Conservation (phyloP, 163 green algal genomes). For the Coccomyxa subellipsoidea region DNA sequence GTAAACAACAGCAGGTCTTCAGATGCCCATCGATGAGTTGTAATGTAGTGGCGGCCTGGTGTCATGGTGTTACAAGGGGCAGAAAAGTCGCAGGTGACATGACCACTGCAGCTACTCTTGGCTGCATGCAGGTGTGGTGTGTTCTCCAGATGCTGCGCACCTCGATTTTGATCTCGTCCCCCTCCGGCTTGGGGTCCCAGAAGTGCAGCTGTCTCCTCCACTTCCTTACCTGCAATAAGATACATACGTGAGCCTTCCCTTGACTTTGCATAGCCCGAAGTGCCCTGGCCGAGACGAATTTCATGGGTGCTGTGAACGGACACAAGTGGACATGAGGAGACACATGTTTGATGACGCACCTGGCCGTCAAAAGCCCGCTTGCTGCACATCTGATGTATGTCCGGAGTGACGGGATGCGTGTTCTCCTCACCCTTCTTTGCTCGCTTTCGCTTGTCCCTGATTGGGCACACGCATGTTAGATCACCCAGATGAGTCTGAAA, state of each 20-base stretch:
- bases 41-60: too few relatives aligned
- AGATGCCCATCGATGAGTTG: too few relatives aligned
- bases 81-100: too few relatives aligned
- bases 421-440: neutral
- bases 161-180: neutral
- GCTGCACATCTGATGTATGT: constrained; percentile 2
- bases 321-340: neutral
- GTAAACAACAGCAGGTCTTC: too few relatives aligned
- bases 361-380: constrained; percentile 2
- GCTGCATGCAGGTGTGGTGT: neutral
- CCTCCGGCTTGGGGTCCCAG: neutral
- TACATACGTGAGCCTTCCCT: too few relatives aligned
- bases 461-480: too few relatives aligned
- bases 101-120: too few relatives aligned
- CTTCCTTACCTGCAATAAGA: neutral
- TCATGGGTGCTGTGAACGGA: neutral
- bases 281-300: too few relatives aligned
- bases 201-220: neutral
- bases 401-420: neutral
- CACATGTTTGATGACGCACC: neutral
- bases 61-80: too few relatives aligned
- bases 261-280: too few relatives aligned
- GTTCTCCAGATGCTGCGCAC: neutral
- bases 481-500: too few relatives aligned
- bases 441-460: neutral